phyloP scores from a whole-genome alignment of 805 yeast species.

The Vanderwaltozyma verrucispora region DNA sequence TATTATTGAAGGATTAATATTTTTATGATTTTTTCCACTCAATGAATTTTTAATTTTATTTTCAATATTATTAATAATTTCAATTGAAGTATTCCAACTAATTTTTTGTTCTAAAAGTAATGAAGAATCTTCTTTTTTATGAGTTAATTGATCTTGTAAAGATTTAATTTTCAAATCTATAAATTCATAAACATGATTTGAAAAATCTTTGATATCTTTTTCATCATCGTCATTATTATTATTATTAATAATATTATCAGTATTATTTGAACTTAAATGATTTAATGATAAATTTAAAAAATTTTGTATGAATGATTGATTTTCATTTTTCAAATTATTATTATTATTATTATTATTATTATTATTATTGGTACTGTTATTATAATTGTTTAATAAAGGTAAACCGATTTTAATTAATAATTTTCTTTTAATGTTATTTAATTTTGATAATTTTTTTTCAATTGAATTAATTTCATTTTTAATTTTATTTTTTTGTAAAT shows the following conservation, averaged over 20 bases:
- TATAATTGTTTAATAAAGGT: constrained; percentile 5
- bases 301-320: constrained; percentile 3
- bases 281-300: constrained; percentile 7
- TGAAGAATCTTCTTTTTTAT: constrained; percentile 16
- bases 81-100: constrained; percentile 18
- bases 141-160: constrained; percentile 15
- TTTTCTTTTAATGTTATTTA: constrained; percentile 8
- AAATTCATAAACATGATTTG: constrained; percentile 18
- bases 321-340: background rate
- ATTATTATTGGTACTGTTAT: background rate
- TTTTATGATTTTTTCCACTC: background rate
- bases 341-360: background rate
- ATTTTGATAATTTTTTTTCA: constrained; percentile 7
- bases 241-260: background rate
- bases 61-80: constrained; percentile 15
- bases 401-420: constrained; percentile 13
- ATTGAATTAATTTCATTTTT: constrained; percentile 7
- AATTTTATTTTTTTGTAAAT: constrained; percentile 7
- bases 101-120: constrained; percentile 8
- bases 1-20: background rate
- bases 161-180: constrained; percentile 16
- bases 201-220: constrained; percentile 11
- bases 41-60: constrained; percentile 7
- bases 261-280: background rate
- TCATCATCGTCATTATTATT: constrained; percentile 5